These are phyloP conservation scores for Nymphaea thermarum DNA, from an alignment of 164 flowering plant species.

Conservation along the genomic window DNA sequence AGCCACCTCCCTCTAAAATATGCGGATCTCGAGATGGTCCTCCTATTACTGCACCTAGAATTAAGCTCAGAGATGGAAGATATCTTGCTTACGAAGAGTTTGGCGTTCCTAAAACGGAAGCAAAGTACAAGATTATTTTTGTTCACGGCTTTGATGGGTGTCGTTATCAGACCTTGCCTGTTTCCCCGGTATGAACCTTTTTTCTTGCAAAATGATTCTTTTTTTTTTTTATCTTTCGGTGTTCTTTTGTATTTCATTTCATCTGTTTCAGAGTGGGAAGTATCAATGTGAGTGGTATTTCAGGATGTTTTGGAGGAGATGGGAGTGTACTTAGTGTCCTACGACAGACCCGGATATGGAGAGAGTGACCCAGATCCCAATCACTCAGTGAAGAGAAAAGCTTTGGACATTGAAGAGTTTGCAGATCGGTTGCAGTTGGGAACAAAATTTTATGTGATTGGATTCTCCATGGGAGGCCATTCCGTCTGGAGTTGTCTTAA, in stretches of 20 bases:
- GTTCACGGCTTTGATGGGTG: conserved; percentile 48
- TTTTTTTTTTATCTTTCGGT: background rate
- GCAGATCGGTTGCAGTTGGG: conserved; percentile 57
- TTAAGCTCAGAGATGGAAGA: conserved; percentile 70
- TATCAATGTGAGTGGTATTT: conserved; percentile 1
- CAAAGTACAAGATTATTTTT: conserved; percentile 41
- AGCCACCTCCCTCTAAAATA: conserved; percentile 46
- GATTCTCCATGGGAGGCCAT: conserved; percentile 4
- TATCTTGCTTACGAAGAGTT: conserved; percentile 63
- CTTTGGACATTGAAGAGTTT: conserved; percentile 60
- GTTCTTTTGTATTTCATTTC: background rate
- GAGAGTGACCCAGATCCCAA: conserved; percentile 67
- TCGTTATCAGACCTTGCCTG: conserved; percentile 23
- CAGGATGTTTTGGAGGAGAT: conserved; percentile 43
- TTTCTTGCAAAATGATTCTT: background rate
- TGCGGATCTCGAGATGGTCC: conserved; percentile 61
- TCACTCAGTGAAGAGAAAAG: conserved; percentile 36
- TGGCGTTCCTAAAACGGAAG: conserved; percentile 47
- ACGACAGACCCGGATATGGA: conserved; percentile 70
- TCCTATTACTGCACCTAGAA: conserved; percentile 48
- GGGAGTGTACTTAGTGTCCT: conserved; percentile 42
- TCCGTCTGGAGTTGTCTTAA: conserved; percentile 2
- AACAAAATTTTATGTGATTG: conserved; percentile 36
- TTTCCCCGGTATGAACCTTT: conserved; percentile 32
- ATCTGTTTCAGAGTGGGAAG: background rate